These are phyloP conservation scores for Xylaria intraflava DNA, from an alignment of 495 filamentous ascomycete genomes.

Conservation along the genomic window DNA sequence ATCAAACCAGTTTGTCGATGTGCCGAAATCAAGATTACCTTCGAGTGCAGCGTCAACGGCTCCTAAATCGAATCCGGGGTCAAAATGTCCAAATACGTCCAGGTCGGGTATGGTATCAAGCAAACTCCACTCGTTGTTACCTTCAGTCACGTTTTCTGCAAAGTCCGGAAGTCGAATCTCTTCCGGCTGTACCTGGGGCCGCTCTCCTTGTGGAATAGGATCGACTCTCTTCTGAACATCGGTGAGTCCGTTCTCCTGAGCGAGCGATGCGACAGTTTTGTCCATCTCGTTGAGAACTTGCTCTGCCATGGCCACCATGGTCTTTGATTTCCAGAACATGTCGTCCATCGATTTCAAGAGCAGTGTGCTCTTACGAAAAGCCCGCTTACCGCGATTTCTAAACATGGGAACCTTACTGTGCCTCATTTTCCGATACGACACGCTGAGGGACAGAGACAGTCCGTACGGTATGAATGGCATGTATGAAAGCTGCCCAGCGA, in stretches of 20 bases:
- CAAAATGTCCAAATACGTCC: constrained; percentile 40
- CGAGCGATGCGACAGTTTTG: constrained; percentile 27
- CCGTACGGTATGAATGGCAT: constrained; percentile 65
- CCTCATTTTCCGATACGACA: constrained; percentile 65
- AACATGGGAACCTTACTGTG: constrained; percentile 59
- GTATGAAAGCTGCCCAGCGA: constrained; percentile 45
- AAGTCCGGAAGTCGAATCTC: constrained; percentile 2
- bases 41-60: constrained; percentile 37
- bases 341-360: constrained; percentile 50
- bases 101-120: constrained; percentile 30
- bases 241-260: constrained; percentile 20
- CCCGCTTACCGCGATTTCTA: constrained; percentile 51
- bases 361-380: constrained; percentile 52
- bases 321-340: constrained; percentile 49
- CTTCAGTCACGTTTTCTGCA: constrained; percentile 11
- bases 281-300: constrained; percentile 36
- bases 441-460: constrained; percentile 58
- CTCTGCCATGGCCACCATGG: constrained; percentile 28
- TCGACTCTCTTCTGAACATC: constrained; percentile 18
- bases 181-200: constrained; percentile 6
- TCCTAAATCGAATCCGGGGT: constrained; percentile 37
- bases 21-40: constrained; percentile 34
- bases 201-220: constrained; percentile 6
- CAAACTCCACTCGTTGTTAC: constrained; percentile 19
- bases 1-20: constrained; percentile 32